phyloP scores from a whole-genome alignment of 192 early-diverging fungal species.

The Dissophora globulifera region DNA sequence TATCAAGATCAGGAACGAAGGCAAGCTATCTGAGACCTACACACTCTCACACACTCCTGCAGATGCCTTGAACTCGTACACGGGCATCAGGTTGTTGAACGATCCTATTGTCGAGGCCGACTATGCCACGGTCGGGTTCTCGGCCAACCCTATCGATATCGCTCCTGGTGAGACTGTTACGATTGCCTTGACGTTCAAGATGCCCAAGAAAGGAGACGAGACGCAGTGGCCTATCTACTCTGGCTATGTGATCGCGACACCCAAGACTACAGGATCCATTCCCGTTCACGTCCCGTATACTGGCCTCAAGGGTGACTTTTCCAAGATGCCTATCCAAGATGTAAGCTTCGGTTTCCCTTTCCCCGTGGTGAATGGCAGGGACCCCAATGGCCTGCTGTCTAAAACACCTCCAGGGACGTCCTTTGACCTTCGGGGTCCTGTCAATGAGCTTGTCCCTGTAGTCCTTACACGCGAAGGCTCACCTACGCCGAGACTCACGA shows the following conservation, averaged over 20 bases:
- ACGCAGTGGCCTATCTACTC: slow-evolving; percentile 58
- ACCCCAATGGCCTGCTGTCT: too few relatives aligned
- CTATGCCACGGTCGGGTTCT: slow-evolving; percentile 52
- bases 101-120: slow-evolving; percentile 46
- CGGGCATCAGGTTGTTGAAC: slow-evolving; percentile 9
- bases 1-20: slow-evolving; percentile 54
- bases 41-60: slow-evolving; percentile 48
- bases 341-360: slow-evolving; percentile 21
- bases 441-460: too few relatives aligned
- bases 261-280: slow-evolving; percentile 22
- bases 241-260: slow-evolving; percentile 57
- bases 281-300: slow-evolving; percentile 45
- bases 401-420: too few relatives aligned
- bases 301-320: slow-evolving; percentile 49
- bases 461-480: too few relatives aligned
- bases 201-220: slow-evolving; percentile 35
- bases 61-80: slow-evolving; percentile 49
- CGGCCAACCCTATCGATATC: slow-evolving; percentile 26
- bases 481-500: too few relatives aligned
- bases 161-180: slow-evolving; percentile 35
- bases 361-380: too few relatives aligned
- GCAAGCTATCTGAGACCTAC: slow-evolving; percentile 33
- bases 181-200: slow-evolving; percentile 51
- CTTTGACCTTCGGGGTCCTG: too few relatives aligned
- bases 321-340: slow-evolving; percentile 43